These are phyloP conservation scores for Colletotrichum orchidophilum DNA, from an alignment of 2,329 filamentous ascomycete species.

Conservation along the genomic window DNA sequence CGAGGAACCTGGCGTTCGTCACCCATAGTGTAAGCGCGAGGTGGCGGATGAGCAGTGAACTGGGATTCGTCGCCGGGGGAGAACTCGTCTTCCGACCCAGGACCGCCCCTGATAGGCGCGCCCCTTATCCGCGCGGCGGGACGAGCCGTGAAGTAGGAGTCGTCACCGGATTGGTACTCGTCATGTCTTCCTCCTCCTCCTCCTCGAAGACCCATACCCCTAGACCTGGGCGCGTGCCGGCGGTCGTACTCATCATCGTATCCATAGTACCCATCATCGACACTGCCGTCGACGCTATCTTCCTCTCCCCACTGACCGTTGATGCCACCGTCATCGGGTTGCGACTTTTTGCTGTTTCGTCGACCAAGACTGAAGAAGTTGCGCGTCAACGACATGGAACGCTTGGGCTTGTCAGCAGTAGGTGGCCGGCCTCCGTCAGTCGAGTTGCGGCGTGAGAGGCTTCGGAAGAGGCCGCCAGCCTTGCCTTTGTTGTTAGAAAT, in stretches of 20 bases:
- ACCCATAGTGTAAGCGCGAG: conserved; percentile 40
- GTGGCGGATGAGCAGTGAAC: conserved; percentile 21
- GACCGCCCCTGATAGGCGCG: conserved; percentile 17
- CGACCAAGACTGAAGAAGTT: conserved; percentile 50
- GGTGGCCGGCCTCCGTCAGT: conserved; percentile 48
- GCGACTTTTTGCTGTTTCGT: conserved; percentile 50
- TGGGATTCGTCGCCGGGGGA: conserved; percentile 15
- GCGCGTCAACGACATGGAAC: conserved; percentile 69
- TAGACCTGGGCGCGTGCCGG: conserved; percentile 26
- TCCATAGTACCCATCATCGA: conserved; percentile 34
- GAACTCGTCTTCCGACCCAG: conserved; percentile 19
- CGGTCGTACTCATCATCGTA: conserved; percentile 39
- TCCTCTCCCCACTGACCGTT: conserved; percentile 63
- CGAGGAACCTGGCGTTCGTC: conserved; percentile 35
- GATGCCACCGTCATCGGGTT: conserved; percentile 61
- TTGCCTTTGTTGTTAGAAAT: conserved; percentile 50
- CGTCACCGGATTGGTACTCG: conserved; percentile 66
- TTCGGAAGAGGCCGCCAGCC: conserved; percentile 40
- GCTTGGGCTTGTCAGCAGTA: conserved; percentile 53
- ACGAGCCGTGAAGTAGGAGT: conserved; percentile 63
- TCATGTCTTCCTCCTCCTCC: conserved; percentile 44
- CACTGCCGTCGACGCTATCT: conserved; percentile 48
- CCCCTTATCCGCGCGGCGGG: conserved; percentile 37
- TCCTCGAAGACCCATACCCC: conserved; percentile 47
- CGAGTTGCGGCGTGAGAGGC: conserved; percentile 51